These are phyloP conservation scores for Dichotomopilus funicola DNA, from an alignment of 2,329 filamentous ascomycete genomes.

Conservation along the genomic window DNA sequence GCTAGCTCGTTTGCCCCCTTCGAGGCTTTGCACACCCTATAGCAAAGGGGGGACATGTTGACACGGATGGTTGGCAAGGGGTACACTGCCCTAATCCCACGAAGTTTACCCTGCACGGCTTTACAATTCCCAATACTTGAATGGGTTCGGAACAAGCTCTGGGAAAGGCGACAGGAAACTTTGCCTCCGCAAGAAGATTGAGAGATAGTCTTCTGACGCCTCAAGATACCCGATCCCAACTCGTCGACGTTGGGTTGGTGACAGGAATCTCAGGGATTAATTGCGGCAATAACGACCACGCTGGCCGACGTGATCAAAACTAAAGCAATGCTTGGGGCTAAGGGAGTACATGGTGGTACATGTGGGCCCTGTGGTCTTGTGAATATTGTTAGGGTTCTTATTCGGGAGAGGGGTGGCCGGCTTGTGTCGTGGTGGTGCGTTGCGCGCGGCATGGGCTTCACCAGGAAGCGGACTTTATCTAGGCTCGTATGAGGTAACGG, in stretches of 20 bases:
- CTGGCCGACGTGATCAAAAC: constrained; percentile 89
- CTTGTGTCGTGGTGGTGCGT: constrained; percentile 66
- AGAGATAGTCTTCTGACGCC: constrained; percentile 10
- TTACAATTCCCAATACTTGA: constrained; percentile 88
- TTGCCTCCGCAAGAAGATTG: constrained; percentile 26
- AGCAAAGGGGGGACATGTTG: constrained; percentile 44
- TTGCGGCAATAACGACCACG: constrained; percentile 77
- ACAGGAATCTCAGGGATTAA: constrained; percentile 68
- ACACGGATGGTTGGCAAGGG: constrained; percentile 58
- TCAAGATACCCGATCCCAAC: constrained; percentile 31
- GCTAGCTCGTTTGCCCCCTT: constrained; percentile 37
- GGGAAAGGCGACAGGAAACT: constrained; percentile 30
- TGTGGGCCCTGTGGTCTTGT: constrained; percentile 38
- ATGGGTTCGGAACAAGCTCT: constrained; percentile 52
- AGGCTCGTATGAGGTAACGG: constrained; percentile 76
- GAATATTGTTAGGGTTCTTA: constrained; percentile 58
- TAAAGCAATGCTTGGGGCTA: constrained; percentile 71
- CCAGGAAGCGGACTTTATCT: constrained; percentile 78
- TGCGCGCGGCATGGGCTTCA: constrained; percentile 75
- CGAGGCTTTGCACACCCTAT: constrained; percentile 42
- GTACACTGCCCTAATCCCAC: constrained; percentile 72
- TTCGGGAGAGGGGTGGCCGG: constrained; percentile 61
- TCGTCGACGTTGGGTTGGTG: constrained; percentile 62
- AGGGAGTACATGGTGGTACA: not conserved
- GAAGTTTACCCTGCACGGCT: constrained; percentile 82